Percentiles rank a stretch among this genome's conserved stretches.
Evolutionary conservation across 106 monocot genomes (phyloP).

Genomic region (Dendrobium huoshanense): DNA sequence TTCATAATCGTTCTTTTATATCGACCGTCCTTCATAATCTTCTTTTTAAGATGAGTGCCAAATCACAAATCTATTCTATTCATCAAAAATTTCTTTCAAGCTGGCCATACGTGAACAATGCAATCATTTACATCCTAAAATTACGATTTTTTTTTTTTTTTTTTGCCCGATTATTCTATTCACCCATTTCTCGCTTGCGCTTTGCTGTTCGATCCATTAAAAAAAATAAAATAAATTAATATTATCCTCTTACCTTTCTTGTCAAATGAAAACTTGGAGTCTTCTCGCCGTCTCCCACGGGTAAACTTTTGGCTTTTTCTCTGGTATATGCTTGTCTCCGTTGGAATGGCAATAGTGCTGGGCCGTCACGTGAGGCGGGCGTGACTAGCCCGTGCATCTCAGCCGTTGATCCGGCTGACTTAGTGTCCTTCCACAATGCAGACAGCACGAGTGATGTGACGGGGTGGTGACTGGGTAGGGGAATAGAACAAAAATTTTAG

Average conservation of each 20-base stretch:
- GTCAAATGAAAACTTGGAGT: neutral
- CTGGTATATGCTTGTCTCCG: neutral
- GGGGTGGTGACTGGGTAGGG: too few relatives aligned
- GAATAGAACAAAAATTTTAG: too few relatives aligned
- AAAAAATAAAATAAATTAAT: neutral
- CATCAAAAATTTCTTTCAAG: too few relatives aligned
- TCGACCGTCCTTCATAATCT: neutral
- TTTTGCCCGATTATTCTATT: neutral
- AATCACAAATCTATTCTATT: neutral
- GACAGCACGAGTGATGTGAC: too few relatives aligned
- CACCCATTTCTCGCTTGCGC: neutral
- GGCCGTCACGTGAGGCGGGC: neutral
- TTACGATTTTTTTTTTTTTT: neutral
- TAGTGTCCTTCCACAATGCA: too few relatives aligned
- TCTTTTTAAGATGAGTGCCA: too few relatives aligned
- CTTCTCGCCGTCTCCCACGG: neutral
- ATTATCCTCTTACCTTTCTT: neutral
- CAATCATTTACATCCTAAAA: neutral
- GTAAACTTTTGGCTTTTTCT: neutral
- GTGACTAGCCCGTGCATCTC: neutral
- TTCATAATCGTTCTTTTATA: neutral
- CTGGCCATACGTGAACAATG: too few relatives aligned
- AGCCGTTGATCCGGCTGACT: neutral
- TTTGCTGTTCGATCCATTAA: slow-evolving; percentile 1
- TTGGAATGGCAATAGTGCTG: neutral